Evolutionary conservation across 2,329 filamentous ascomycete genomes (phyloP).

Genomic region (Ophiosphaerella herpotricha): DNA sequence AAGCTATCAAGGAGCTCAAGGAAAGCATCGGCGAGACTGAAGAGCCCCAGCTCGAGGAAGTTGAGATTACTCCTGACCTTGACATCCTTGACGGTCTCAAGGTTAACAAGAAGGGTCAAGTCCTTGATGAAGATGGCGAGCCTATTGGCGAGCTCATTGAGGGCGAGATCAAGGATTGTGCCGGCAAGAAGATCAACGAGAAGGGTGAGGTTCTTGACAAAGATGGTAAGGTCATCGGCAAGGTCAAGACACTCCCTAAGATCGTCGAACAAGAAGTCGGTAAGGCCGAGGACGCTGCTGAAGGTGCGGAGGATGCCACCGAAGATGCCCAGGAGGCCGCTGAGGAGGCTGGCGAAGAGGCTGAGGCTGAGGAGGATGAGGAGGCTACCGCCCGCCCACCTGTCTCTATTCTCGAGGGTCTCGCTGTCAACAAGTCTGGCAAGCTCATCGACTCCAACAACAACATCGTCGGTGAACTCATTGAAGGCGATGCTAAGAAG

Average conservation of each 20-base stretch:
- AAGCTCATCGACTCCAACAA: constrained; percentile 55
- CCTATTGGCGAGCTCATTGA: constrained; percentile 58
- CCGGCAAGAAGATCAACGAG: constrained; percentile 68
- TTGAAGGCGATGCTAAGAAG: constrained; percentile 59
- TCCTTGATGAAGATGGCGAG: constrained; percentile 59
- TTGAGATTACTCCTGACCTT: constrained; percentile 50
- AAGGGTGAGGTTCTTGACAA: constrained; percentile 68
- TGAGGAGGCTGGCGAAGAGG: constrained; percentile 42
- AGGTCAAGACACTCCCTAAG: constrained; percentile 59
- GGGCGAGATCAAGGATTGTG: constrained; percentile 65
- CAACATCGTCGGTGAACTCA: constrained; percentile 54
- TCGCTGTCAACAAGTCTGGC: constrained; percentile 56
- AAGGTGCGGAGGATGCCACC: constrained; percentile 33
- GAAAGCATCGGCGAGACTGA: constrained; percentile 51
- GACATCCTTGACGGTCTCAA: constrained; percentile 58
- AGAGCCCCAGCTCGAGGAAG: constrained; percentile 47
- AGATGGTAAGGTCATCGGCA: constrained; percentile 66
- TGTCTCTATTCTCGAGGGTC: constrained; percentile 55
- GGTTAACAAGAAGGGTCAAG: constrained; percentile 63
- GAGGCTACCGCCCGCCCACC: constrained; percentile 50
- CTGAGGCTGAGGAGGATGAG: constrained; percentile 35
- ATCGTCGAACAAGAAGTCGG: constrained; percentile 43
- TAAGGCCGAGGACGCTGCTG: constrained; percentile 34
- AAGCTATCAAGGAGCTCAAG: constrained; percentile 54
- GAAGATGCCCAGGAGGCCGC: constrained; percentile 42